Percentiles rank a stretch among this genome's conserved stretches.
Evolutionary conservation across 371 early-diverging fungal genomes (phyloP).

Genomic region (Chytridiales sp.): DNA sequence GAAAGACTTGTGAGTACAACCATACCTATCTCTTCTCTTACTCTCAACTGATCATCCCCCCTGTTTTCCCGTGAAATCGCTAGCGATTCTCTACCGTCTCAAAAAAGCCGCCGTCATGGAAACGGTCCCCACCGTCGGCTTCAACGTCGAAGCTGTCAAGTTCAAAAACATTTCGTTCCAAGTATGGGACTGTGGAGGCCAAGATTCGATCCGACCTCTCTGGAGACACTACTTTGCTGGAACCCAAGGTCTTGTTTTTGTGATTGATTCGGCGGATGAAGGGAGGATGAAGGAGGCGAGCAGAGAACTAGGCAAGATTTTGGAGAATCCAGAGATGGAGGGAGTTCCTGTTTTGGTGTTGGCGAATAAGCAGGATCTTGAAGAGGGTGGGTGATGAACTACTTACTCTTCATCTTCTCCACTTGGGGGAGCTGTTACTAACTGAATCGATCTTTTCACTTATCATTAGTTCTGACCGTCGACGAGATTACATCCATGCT

Average conservation of each 20-base stretch:
- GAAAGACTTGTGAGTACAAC: no score
- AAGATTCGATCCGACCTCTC: conserved; percentile 88
- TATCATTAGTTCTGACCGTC: no score
- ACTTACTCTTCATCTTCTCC: no score
- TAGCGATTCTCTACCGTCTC: no score
- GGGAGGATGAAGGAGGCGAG: conserved; percentile 30
- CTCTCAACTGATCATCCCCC: no score
- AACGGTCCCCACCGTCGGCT: conserved; percentile 39
- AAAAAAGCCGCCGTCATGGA: conserved; percentile 19
- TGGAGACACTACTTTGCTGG: conserved; percentile 61
- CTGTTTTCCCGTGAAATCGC: no score
- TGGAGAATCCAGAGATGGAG: conserved; percentile 6
- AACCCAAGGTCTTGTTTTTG: conserved; percentile 50
- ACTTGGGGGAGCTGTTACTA: no score
- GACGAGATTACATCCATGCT: conserved; percentile 43
- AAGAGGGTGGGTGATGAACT: no score
- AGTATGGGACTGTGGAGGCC: conserved; percentile 95
- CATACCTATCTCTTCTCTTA: no score
- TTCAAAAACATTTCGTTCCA: conserved; percentile 91
- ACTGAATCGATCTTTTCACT: no score
- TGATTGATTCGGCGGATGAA: conserved; percentile 58
- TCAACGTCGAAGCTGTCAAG: conserved; percentile 88
- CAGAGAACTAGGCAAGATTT: conserved; percentile 6
- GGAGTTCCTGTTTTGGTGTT: conserved; percentile 8
- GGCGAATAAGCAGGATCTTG: conserved; percentile 25